phyloP scores from a whole-genome alignment of 2,329 filamentous ascomycete genomes.

The Ophiostoma sp. region DNA sequence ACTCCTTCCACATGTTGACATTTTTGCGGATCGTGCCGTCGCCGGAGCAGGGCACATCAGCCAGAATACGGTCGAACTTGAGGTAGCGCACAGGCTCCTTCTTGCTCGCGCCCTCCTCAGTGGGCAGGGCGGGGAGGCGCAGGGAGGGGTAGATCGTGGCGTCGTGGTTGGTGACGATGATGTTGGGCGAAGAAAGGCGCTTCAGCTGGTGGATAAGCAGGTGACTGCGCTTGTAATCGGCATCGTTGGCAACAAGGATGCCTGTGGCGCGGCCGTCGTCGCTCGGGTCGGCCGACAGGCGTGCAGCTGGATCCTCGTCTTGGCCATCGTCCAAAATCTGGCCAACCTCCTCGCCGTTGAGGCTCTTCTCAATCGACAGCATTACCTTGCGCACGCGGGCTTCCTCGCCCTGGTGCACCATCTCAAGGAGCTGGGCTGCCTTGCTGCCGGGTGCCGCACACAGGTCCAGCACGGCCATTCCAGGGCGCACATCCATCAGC shows the following conservation, averaged over 20 bases:
- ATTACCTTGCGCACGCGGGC: conserved; percentile 70
- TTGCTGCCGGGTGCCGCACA: conserved; percentile 97
- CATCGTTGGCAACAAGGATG: conserved; percentile 89
- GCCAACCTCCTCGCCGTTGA: conserved; percentile 49
- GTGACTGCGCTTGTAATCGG: conserved; percentile 93
- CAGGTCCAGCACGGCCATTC: conserved; percentile 90
- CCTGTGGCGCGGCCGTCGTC: conserved; percentile 88
- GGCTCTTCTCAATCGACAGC: conserved; percentile 45
- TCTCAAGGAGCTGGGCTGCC: conserved; percentile 88
- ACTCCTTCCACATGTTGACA: conserved; percentile 87
- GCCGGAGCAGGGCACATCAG: conserved; percentile 94
- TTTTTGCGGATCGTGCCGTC: conserved; percentile 95
- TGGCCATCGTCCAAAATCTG: conserved; percentile 36
- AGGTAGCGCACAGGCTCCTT: conserved; percentile 53
- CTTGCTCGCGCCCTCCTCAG: conserved; percentile 38
- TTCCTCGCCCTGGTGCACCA: conserved; percentile 90
- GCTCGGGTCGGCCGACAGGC: conserved; percentile 54
- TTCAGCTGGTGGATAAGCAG: conserved; percentile 98
- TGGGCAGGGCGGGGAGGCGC: conserved; percentile 57
- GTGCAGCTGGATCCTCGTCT: conserved; percentile 32
- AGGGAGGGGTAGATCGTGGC: conserved; percentile 93
- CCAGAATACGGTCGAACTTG: conserved; percentile 93
- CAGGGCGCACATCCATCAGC: conserved; percentile 82
- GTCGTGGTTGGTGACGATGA: conserved; percentile 97
- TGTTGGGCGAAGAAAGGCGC: conserved; percentile 88